phyloP scores from a whole-genome alignment of 2,329 filamentous ascomycete species.

The Hypoxylon sp. region DNA sequence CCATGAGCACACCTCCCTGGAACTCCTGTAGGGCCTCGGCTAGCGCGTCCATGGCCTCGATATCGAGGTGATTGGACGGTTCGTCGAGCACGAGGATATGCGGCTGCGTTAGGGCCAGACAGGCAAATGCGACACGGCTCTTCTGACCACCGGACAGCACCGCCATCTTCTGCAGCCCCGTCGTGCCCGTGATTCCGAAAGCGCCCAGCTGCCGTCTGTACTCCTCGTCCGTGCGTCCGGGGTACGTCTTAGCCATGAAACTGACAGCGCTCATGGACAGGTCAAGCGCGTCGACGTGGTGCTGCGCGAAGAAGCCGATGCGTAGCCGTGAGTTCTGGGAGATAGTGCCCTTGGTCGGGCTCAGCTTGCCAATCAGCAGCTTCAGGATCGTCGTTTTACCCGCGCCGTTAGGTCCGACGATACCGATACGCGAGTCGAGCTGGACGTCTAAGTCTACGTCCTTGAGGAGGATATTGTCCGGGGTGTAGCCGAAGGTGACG shows the following conservation, averaged over 20 bases:
- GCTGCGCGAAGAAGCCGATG: slow-evolving; percentile 97
- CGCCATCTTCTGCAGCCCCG: slow-evolving; percentile 95
- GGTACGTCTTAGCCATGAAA: slow-evolving; percentile 95
- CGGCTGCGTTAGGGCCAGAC: slow-evolving; percentile 90
- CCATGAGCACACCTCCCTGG: slow-evolving; percentile 96
- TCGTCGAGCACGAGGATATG: slow-evolving; percentile 99
- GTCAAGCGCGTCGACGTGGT: slow-evolving; percentile 97
- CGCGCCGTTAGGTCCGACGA: slow-evolving; percentile 98
- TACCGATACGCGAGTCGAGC: slow-evolving; percentile 97
- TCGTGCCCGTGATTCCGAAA: slow-evolving; percentile 91
- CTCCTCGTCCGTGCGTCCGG: slow-evolving; percentile 93
- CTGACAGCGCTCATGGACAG: slow-evolving; percentile 89
- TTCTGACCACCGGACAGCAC: slow-evolving; percentile 97
- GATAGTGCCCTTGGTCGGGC: slow-evolving; percentile 83
- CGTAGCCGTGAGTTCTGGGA: slow-evolving; percentile 89
- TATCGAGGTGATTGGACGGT: slow-evolving; percentile 98
- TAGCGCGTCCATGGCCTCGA: slow-evolving; percentile 98
- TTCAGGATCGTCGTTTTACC: slow-evolving; percentile 99
- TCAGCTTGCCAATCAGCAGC: slow-evolving; percentile 90
- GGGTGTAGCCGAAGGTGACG: slow-evolving; percentile 89
- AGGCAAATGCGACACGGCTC: slow-evolving; percentile 98
- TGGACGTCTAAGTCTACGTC: slow-evolving; percentile 97
- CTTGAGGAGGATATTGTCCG: slow-evolving; percentile 82
- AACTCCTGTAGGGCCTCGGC: slow-evolving; percentile 87
- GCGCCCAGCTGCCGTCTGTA: slow-evolving; percentile 96